Base-by-base conservation (phyloP, 495 filamentous ascomycete genomes). In the Hyphodiscus hymeniophilus region DNA sequence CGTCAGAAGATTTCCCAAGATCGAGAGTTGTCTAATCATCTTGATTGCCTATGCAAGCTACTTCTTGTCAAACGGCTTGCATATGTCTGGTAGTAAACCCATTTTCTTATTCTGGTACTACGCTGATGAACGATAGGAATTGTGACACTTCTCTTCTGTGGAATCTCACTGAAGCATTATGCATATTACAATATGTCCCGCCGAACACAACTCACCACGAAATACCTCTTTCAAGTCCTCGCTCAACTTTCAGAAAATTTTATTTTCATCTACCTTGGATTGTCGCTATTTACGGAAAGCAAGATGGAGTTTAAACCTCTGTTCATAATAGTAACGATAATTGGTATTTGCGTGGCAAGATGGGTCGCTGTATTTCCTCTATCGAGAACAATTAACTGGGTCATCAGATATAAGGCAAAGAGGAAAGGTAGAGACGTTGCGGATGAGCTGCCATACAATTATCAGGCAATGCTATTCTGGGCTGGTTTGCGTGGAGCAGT, bases 181-280 rank as follows among this genome's bases (percentile, higher is more conserved):
- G 92, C 92, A 34, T 98, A 98, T 70, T 96, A 95, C 71, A 98
- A 98, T 69, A 98, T 98, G 92, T 98, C 92, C 23, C 83, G 92
- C 35, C 84, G 92, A 35, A 95, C 94, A 17, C 92, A 98, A 60
- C 77, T 98, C 57, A 96, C 92, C 15, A 98, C 94, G 45, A 98
- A 98, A 63, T 98, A 95, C 68, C 76, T 95, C 21, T 98, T 98
- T 70, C 86, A 92, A 65, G 82, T 95, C 41, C 81, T 94, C 49
- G 87, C 94, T 4, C 94, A 97, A 64, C 70, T 98, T 31, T 92
- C 90, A 0, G 92, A 98, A 68, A 98, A 98, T 66, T 98, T 98
- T 55, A 98, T 98, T 59, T 98, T 98, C 70, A 98, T 98, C 64
- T 98, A 97, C 60, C 78, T 98, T 1, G 92, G 92, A 0, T 72